Base-by-base conservation (phyloP, 2,329 filamentous ascomycete species). In the Colletotrichum musicola region DNA sequence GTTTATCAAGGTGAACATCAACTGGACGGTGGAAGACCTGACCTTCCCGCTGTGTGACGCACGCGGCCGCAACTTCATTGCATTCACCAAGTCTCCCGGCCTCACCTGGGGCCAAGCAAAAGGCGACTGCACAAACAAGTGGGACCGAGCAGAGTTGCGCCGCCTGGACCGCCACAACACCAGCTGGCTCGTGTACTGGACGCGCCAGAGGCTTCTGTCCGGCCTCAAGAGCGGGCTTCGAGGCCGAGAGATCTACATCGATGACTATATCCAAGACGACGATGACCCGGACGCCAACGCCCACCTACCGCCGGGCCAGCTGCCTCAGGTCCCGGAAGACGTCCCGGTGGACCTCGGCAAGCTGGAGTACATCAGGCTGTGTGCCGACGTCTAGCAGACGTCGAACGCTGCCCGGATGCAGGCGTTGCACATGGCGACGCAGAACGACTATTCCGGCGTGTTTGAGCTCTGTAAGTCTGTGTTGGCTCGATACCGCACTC, bases 1-100 rank as follows among this genome's bases (percentile, higher is more conserved):
- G 18, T 51, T 51, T 9, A 51, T 51, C 47, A 51, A 51, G 47
- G 47, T 51, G 18, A 51, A 51, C 18, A 25, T n/a, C 9, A 27
- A 16, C 16, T 27, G 47, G 47, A 9, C 12, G 18, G 18, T 25
- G 16, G 47, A 22, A 27, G 47, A 51, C 18, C 6, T 51, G 12
- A 51, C 47, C 9, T 51, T 51, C 16, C 47, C 47, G 12, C 16
- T 51, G 4, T 51, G 47, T 4, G 47, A 51, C 16, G n/a, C 3
- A 2, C 7, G 22, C 6, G 10, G n/a, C 12, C 10, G n/a, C 47
- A 51, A 1, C 7, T 51, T 51, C 22, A 27, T 51, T 20, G 25
- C 22, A 6, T 51, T 51, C 22, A 22, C n/a, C 6, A 22, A 9
- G 9, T 25, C 22, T 9, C 47, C 47, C 10, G 47, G n/a, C n/a